These are phyloP conservation scores for Rhodosporidiobolus sp. DNA, from an alignment of 768 basidiomycete species.

Conservation along the genomic window DNA sequence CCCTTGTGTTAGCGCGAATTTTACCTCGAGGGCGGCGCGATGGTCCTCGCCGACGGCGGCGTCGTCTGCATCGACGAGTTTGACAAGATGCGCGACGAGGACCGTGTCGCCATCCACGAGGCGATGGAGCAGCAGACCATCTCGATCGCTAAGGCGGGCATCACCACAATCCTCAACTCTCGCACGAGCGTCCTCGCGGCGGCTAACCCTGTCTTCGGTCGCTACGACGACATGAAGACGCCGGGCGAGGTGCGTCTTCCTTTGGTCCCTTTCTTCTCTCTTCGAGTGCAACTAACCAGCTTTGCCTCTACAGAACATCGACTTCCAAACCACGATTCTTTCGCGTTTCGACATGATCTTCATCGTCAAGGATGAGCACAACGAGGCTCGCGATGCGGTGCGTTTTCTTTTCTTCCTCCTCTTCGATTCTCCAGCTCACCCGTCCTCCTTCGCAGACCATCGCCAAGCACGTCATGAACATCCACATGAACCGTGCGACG, in stretches of 20 bases:
- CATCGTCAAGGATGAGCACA: conserved; percentile 96
- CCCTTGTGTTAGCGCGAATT: conserved; percentile 73
- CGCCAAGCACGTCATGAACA: conserved; percentile 96
- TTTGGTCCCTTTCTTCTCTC: neutral
- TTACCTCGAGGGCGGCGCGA: conserved; percentile 97
- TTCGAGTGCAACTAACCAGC: neutral
- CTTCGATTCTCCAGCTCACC: neutral
- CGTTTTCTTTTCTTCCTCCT: conserved; percentile 41
- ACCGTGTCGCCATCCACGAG: conserved; percentile 97
- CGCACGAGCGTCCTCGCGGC: conserved; percentile 93
- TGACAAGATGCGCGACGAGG: conserved; percentile 99
- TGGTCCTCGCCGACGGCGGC: conserved; percentile 97
- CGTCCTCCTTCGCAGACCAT: conserved; percentile 63
- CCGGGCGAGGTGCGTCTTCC: conserved; percentile 73
- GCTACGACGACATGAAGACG: conserved; percentile 93
- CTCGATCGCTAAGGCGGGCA: conserved; percentile 97
- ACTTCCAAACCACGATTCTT: conserved; percentile 95
- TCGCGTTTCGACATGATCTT: conserved; percentile 99
- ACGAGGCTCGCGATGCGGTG: conserved; percentile 85
- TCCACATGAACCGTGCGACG: conserved; percentile 91
- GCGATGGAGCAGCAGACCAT: conserved; percentile 98
- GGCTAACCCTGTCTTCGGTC: conserved; percentile 95
- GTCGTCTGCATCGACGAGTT: conserved; percentile 99
- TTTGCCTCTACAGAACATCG: conserved; percentile 65
- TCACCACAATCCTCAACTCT: conserved; percentile 94